phyloP scores from a whole-genome alignment of 768 basidiomycete genomes.

The Suillus variegatus region DNA sequence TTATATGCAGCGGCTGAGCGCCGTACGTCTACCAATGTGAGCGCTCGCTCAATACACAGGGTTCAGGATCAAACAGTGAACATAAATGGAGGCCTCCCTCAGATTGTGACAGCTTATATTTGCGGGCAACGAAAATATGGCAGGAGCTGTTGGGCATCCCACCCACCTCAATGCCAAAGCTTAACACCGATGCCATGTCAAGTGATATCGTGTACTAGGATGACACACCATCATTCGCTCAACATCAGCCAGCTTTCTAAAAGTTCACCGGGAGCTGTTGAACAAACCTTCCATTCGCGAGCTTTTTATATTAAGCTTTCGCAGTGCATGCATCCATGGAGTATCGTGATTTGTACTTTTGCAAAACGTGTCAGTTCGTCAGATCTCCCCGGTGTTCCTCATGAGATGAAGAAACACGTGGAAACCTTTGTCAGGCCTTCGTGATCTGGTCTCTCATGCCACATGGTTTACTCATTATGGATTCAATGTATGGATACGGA shows the following conservation, averaged over 20 bases:
- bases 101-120: background rate
- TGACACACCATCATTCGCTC: constrained; percentile 6
- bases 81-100: background rate
- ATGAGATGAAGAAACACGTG: background rate
- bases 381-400: background rate
- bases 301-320: background rate
- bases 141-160: background rate
- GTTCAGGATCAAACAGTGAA: background rate
- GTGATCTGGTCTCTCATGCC: background rate
- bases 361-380: background rate
- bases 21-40: too few relatives aligned
- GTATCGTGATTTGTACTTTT: background rate
- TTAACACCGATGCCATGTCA: background rate
- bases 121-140: constrained; percentile 3
- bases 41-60: too few relatives aligned
- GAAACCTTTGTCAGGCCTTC: background rate
- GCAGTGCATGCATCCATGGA: background rate
- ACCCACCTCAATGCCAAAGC: background rate
- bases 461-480: background rate
- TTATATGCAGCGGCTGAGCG: too few relatives aligned
- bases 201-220: constrained; percentile 12
- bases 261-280: background rate
- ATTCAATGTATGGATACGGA: background rate
- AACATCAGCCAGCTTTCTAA: constrained; percentile 13
- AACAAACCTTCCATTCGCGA: background rate